Conservation (phyloP, 2,329 filamentous ascomycete species). For the Lachnellula subtilissima region DNA sequence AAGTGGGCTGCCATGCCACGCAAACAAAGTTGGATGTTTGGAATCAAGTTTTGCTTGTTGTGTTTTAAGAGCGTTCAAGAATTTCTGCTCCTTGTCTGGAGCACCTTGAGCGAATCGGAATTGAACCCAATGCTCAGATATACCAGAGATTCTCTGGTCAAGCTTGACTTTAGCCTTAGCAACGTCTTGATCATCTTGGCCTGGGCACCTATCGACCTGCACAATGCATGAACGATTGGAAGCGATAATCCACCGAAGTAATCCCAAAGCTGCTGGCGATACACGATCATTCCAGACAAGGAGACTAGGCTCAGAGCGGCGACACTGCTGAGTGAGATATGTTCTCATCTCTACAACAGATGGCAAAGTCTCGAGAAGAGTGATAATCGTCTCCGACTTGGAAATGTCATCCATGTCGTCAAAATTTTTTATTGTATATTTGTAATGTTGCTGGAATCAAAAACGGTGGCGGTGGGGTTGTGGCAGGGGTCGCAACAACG, state of each 20-base stretch:
- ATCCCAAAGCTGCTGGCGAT: slow-evolving; percentile 57
- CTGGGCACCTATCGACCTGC: slow-evolving; percentile 53
- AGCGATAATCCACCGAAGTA: slow-evolving; percentile 83
- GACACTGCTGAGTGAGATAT: slow-evolving; percentile 37
- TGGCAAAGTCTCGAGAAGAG: slow-evolving; percentile 55
- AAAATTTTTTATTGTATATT: slow-evolving; percentile 53
- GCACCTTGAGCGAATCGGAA: slow-evolving; percentile 86
- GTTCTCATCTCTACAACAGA: slow-evolving; percentile 52
- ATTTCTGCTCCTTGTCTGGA: slow-evolving; percentile 78
- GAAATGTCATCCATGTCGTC: slow-evolving; percentile 43
- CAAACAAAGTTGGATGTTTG: slow-evolving; percentile 67
- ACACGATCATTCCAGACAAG: slow-evolving; percentile 55
- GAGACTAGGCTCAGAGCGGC: slow-evolving; percentile 28
- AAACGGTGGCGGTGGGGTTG: slow-evolving; percentile 21
- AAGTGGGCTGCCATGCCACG: slow-evolving; percentile 77
- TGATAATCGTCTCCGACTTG: slow-evolving; percentile 48
- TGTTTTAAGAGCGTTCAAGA: slow-evolving; percentile 56
- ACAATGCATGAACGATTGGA: slow-evolving; percentile 86
- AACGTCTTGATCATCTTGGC: slow-evolving; percentile 22
- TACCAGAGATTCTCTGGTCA: slow-evolving; percentile 49
- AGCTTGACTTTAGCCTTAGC: slow-evolving; percentile 20
- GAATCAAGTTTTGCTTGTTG: slow-evolving; percentile 33
- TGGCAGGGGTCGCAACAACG: slow-evolving; percentile 24
- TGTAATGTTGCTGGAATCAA: slow-evolving; percentile 21
- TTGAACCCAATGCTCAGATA: slow-evolving; percentile 62